These are phyloP conservation scores for Exophiala viscosa DNA, from an alignment of 2,329 filamentous ascomycete genomes.

Conservation along the genomic window DNA sequence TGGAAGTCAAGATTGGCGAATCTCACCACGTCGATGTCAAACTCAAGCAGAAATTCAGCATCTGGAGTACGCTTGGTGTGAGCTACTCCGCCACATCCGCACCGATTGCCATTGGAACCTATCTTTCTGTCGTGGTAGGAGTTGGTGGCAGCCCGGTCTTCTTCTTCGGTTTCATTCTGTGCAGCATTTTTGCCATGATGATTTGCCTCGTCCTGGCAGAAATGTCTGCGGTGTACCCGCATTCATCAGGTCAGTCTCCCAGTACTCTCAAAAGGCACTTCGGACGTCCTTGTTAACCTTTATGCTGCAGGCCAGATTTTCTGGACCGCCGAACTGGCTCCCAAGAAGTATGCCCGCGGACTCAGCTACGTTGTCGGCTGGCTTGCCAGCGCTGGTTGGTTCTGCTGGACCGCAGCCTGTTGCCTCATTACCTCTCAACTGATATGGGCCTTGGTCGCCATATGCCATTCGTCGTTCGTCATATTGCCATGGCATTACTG, in stretches of 20 bases:
- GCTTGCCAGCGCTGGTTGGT: background rate
- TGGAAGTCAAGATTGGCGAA: too few species aligned
- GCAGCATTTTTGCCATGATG: background rate
- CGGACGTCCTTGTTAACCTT: too few species aligned
- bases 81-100: slow-evolving; percentile 6
- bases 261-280: too few species aligned
- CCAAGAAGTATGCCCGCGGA: background rate
- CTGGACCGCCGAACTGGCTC: background rate
- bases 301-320: background rate
- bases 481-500: slow-evolving; percentile 25
- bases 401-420: background rate
- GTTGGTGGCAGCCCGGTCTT: slow-evolving; percentile 17
- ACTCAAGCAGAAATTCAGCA: background rate
- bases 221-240: slow-evolving; percentile 48
- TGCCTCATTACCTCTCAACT: background rate
- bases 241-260: slow-evolving; percentile 32
- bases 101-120: slow-evolving; percentile 15
- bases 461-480: background rate
- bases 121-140: slow-evolving; percentile 13
- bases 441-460: background rate
- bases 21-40: too few species aligned
- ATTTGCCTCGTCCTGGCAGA: slow-evolving; percentile 30
- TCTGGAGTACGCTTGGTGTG: slow-evolving; percentile 3
- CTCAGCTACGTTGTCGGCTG: background rate
- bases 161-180: slow-evolving; percentile 18